Percentiles rank a stretch among this genome's conserved stretches.
Conservation (phyloP, 192 early-diverging fungal genomes). For the Paraglomus brasilianum region DNA sequence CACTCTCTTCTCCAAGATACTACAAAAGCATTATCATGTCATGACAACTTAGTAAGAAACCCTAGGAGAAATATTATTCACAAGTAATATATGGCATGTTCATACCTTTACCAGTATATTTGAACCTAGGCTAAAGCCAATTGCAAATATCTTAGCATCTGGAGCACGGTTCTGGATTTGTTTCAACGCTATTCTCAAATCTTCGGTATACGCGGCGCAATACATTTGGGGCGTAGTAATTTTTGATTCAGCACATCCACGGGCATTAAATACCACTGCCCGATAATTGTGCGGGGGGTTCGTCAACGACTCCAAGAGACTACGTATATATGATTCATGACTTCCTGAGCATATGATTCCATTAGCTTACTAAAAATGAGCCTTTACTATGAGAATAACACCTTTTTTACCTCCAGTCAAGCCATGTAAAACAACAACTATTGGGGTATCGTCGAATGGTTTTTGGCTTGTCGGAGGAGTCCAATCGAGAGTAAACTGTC, state of each 20-base stretch:
- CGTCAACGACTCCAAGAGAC: slow-evolving; percentile 62
- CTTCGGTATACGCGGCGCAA: slow-evolving; percentile 79
- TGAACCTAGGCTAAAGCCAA: slow-evolving; percentile 90
- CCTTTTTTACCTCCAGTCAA: slow-evolving; percentile 71
- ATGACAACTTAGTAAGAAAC: slow-evolving; percentile 5
- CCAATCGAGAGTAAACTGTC: slow-evolving; percentile 88
- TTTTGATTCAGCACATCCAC: slow-evolving; percentile 84
- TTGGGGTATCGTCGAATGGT: slow-evolving; percentile 65
- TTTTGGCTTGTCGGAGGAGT: slow-evolving; percentile 55
- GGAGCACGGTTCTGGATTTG: slow-evolving; percentile 58
- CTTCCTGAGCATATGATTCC: slow-evolving; percentile 40
- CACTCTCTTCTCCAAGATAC: slow-evolving; percentile 82
- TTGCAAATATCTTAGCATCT: slow-evolving; percentile 65
- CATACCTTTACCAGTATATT: slow-evolving; percentile 86
- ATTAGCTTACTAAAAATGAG: background rate
- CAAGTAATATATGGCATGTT: no score
- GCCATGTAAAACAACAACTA: slow-evolving; percentile 83
- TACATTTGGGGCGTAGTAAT: slow-evolving; percentile 80
- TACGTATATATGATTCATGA: slow-evolving; percentile 85
- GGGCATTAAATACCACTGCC: slow-evolving; percentile 83
- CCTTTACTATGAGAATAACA: background rate
- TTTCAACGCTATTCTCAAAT: slow-evolving; percentile 61
- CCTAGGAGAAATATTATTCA: background rate
- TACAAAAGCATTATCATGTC: no score
- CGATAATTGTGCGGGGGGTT: slow-evolving; percentile 62